Percentiles rank a stretch among this genome's conserved stretches.
Evolutionary conservation across 257 asterid species (phyloP).

Genomic region (Solanum gracilifrons): DNA sequence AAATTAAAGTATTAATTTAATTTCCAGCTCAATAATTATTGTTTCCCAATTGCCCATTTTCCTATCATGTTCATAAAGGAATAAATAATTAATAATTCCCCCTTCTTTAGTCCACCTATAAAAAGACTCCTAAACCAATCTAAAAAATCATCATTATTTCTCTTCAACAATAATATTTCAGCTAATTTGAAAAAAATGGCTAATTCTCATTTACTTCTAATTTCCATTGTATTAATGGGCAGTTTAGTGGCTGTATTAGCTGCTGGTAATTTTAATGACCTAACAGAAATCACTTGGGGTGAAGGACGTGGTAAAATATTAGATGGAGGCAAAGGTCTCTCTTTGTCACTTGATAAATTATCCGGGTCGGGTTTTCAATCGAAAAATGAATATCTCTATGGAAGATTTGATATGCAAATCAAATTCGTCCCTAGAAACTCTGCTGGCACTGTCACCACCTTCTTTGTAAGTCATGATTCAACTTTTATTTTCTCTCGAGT

Average conservation of each 20-base stretch:
- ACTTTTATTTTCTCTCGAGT: neutral
- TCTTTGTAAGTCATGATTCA: constrained; percentile 24
- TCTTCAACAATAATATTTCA: neutral
- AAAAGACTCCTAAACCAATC: neutral
- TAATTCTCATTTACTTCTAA: neutral
- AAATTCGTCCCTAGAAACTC: constrained; percentile 55
- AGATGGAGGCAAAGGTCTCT: constrained; percentile 29
- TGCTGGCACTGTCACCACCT: constrained; percentile 71
- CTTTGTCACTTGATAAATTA: constrained; percentile 42
- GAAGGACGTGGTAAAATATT: constrained; percentile 28
- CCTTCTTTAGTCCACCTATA: neutral
- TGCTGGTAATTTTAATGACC: constrained; percentile 47
- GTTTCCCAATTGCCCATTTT: neutral
- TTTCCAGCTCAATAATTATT: neutral
- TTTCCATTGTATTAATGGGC: constrained; percentile 8
- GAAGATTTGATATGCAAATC: constrained; percentile 48
- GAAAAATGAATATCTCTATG: constrained; percentile 25
- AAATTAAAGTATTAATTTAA: neutral
- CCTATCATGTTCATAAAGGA: neutral
- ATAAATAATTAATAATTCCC: neutral
- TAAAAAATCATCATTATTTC: neutral
- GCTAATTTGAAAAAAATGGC: neutral
- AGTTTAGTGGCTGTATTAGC: constrained; percentile 22
- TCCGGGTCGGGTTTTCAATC: constrained; percentile 68
- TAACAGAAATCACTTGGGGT: constrained; percentile 33